Percentiles rank a stretch among this genome's conserved stretches.
phyloP scores from a whole-genome alignment of 805 yeast genomes.

The Brettanomyces anomalus region DNA sequence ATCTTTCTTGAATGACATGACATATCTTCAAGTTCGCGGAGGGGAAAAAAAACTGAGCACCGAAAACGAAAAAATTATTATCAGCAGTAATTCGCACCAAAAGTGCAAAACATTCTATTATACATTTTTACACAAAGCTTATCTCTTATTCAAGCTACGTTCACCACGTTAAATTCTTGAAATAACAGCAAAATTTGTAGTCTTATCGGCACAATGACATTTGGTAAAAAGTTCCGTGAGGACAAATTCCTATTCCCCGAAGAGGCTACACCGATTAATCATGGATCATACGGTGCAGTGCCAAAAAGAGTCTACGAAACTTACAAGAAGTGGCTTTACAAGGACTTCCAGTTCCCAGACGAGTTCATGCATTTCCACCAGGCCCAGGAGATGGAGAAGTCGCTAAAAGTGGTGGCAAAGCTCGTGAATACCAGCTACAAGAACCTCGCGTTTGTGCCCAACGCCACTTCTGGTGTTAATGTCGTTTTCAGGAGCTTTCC shows the following conservation, averaged over 20 bases:
- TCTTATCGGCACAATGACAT: slow-evolving; percentile 16
- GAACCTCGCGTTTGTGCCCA: slow-evolving; percentile 43
- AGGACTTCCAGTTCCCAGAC: slow-evolving; percentile 38
- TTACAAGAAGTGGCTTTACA: slow-evolving; percentile 21
- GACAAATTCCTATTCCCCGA: slow-evolving; percentile 36
- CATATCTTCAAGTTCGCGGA: too few relatives aligned
- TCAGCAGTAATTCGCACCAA: too few relatives aligned
- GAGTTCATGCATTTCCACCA: slow-evolving; percentile 26
- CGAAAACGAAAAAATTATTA: too few relatives aligned
- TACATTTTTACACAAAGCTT: too few relatives aligned
- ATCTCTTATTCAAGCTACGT: too few relatives aligned
- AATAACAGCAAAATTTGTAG: background rate
- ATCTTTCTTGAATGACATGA: too few relatives aligned
- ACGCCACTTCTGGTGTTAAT: slow-evolving; percentile 56
- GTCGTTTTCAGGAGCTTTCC: slow-evolving; percentile 46
- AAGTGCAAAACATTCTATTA: too few relatives aligned
- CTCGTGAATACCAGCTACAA: slow-evolving; percentile 39
- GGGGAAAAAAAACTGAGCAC: too few relatives aligned
- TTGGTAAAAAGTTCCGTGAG: slow-evolving; percentile 43
- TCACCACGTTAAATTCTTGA: background rate
- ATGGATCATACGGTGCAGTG: slow-evolving; percentile 55
- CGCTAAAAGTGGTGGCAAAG: slow-evolving; percentile 30
- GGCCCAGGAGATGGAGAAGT: slow-evolving; percentile 20
- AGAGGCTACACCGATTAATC: slow-evolving; percentile 41
- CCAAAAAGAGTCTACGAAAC: slow-evolving; percentile 39